Evolutionary conservation across 192 early-diverging fungal genomes (phyloP), one percentile per base, ranked within the genome.

Genomic region (Coemansia umbellata): DNA sequence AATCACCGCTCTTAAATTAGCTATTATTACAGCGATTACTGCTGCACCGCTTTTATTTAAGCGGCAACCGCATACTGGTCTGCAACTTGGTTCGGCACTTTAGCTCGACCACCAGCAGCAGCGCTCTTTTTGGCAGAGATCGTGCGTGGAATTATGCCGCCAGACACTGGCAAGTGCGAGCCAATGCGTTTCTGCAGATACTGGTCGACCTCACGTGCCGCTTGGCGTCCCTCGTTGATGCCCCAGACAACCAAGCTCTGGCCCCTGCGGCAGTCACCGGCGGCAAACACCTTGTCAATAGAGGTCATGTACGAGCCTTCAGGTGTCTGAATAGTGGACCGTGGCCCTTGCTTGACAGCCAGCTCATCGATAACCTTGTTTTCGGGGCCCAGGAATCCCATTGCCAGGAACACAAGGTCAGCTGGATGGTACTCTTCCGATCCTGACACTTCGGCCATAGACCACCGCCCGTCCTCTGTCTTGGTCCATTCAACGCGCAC

Each of bases 171-270:
- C 66, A 98, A 59, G 13, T 84, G 74, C 19, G 91, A 95, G 7
- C 28, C 21, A 50, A 87, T 89, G 67, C 82, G 15, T 27, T 45
- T 45, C 9, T 45, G 83, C 61, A 99, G 66, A 67, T 76, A 84
- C 51, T 86, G 57, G 63, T 99, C 96, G 22, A 97, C 82, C 67
- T 97, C 92, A 28, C 94, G 82, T 8, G 96, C 96, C 41, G 88
- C 87, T 79, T 93, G 86, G 37, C 96, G 84, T 41, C 96, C 96
- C 72, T 99, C 96, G 69, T 94, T 95, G 74, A 99, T 97, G 63
- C 90, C 96, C 91, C 92, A 95, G 28, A 99, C 96, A 62, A 99
- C 92, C 45, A 99, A 74, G 27, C 82, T 85, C 81, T 95, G 93
- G 10, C 96, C 96, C 18, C 96, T 84, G 39, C 96, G 87, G 73